Base-by-base conservation (phyloP, 371 early-diverging fungal genomes). In the Thermomucor indicae-seudaticae region DNA sequence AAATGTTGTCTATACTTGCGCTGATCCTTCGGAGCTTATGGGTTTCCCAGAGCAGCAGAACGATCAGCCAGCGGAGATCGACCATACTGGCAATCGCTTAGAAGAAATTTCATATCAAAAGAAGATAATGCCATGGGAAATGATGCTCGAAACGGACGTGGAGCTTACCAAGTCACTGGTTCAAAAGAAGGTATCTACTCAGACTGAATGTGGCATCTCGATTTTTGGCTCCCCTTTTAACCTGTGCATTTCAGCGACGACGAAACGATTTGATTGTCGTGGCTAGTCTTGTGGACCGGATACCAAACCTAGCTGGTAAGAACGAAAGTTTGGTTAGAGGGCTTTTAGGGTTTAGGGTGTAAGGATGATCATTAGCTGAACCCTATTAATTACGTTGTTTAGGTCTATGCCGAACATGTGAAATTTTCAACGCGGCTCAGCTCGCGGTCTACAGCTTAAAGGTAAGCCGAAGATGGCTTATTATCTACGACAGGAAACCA, bases 91-190 rank as follows among this genome's bases (percentile, higher is more conserved):
- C n/a, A 19, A 40, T n/a, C 22, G 16, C 10, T 22, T 29, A 5
- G 61, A 61, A 10, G 70, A 72, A n/a, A 64, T 55, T 11, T 54
- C 74, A 0, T 65, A 69, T 29, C 84, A 83, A 62, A 73, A 76
- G 51, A 85, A 85, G 58, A 82, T 85, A 31, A 65, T 78, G 59
- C 81, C 85, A 25, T 85, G 85, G 85, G 81, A 85, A 54, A 70
- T 78, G 64, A 74, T 74, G 75, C 35, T 74, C 6, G 66, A 74
- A 42, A 74, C 67, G 0, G 75, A 74, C 38, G 62, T 70, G 41
- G 75, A 74, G 43, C 49, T 74, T 20, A 70, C 75, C 7, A 74
- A 74, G 38, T 43, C 61, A 6, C 40, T 68, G 6, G 65, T 70
- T 1, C 59, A 57, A 22, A 43, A 60, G 31, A 57, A 65, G 52